A percentile compares a stretch with the other conserved stretches of the same genome.
Evolutionary conservation across 2,329 filamentous ascomycete genomes (phyloP).

Genomic region (Epichloe gansuensis): DNA sequence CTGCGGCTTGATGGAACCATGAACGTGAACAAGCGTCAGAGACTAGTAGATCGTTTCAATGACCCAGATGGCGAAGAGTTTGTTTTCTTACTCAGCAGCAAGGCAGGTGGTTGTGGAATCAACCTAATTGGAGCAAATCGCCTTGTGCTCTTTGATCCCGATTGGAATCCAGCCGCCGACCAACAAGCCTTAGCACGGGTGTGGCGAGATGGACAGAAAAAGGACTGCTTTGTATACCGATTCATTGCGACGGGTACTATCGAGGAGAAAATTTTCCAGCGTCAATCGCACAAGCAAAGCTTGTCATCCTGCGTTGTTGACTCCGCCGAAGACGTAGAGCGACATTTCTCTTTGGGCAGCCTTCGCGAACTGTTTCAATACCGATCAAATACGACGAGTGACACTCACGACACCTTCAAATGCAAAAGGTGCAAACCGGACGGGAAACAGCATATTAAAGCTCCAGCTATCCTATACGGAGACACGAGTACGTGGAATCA

Average conservation of each 20-base stretch:
- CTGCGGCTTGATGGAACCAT: slow-evolving; percentile 91
- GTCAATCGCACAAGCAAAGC: slow-evolving; percentile 95
- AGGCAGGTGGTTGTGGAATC: slow-evolving; percentile 91
- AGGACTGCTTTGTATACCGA: slow-evolving; percentile 98
- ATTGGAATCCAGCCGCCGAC: slow-evolving; percentile 96
- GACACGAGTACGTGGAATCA: slow-evolving; percentile 99
- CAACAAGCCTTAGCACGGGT: slow-evolving; percentile 95
- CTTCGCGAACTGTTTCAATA: slow-evolving; percentile 92
- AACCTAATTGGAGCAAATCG: slow-evolving; percentile 93
- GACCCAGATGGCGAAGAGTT: slow-evolving; percentile 83
- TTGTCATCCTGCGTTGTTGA: slow-evolving; percentile 94
- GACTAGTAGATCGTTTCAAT: slow-evolving; percentile 96
- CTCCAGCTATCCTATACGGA: slow-evolving; percentile 89
- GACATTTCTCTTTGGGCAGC: slow-evolving; percentile 87
- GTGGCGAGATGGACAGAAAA: slow-evolving; percentile 98
- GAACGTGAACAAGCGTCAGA: slow-evolving; percentile 94
- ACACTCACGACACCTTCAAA: slow-evolving; percentile 98
- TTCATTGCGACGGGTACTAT: slow-evolving; percentile 98
- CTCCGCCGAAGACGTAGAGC: slow-evolving; percentile 89
- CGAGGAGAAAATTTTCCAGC: slow-evolving; percentile 98
- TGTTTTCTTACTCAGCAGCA: slow-evolving; percentile 90
- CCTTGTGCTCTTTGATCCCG: slow-evolving; percentile 88
- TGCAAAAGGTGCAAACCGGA: slow-evolving; percentile 89
- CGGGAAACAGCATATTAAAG: slow-evolving; percentile 78
- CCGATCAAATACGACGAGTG: slow-evolving; percentile 68